Conservation (phyloP, 2,329 filamentous ascomycete genomes). For the Trichoderma harzianum region DNA sequence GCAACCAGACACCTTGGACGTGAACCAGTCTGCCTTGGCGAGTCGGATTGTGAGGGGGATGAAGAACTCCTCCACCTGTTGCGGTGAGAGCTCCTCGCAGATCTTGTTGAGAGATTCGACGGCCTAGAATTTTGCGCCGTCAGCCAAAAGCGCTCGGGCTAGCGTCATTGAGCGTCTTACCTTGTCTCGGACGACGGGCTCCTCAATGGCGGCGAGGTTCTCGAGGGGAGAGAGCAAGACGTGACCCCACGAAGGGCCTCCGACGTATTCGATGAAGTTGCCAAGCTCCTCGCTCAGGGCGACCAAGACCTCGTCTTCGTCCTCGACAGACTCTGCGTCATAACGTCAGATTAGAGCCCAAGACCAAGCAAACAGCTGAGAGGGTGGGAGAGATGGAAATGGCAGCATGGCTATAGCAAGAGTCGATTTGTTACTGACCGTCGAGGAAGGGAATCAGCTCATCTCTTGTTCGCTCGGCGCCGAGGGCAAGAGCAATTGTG, state of each 20-base stretch:
- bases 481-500: slow-evolving; percentile 94
- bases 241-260: slow-evolving; percentile 88
- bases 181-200: slow-evolving; percentile 97
- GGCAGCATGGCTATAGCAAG: not conserved
- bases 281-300: slow-evolving; percentile 96
- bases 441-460: slow-evolving; percentile 99
- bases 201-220: slow-evolving; percentile 97
- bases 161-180: slow-evolving; percentile 44
- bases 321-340: slow-evolving; percentile 86
- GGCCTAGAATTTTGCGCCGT: slow-evolving; percentile 55
- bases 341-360: slow-evolving; percentile 6
- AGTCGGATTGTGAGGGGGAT: slow-evolving; percentile 93
- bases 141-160: slow-evolving; percentile 3
- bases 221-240: slow-evolving; percentile 95
- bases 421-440: slow-evolving; percentile 58
- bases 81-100: slow-evolving; percentile 82
- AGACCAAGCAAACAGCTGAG: not conserved
- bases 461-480: slow-evolving; percentile 93
- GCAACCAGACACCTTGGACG: slow-evolving; percentile 96
- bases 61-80: slow-evolving; percentile 96
- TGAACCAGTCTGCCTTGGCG: slow-evolving; percentile 99
- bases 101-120: slow-evolving; percentile 99
- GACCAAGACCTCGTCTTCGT: slow-evolving; percentile 97
- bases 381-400: not conserved
- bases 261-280: slow-evolving; percentile 95